phyloP scores from a whole-genome alignment of 1,139 yeast genomes.

The Meyerozyma athensensis region DNA sequence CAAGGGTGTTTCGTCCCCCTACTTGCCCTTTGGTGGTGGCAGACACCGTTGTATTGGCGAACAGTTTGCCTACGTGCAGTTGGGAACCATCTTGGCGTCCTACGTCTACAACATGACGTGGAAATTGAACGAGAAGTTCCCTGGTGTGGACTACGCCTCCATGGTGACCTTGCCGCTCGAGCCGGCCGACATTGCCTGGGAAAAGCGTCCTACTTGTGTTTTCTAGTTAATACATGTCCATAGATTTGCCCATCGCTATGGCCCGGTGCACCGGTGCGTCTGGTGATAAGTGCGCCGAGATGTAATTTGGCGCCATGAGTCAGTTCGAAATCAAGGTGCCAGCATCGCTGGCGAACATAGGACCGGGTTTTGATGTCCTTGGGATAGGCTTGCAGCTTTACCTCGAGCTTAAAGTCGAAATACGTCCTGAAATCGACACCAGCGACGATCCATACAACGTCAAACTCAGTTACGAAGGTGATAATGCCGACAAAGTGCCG shows the following conservation, averaged over 20 bases:
- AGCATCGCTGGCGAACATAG: constrained; percentile 96
- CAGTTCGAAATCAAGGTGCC: constrained; percentile 63
- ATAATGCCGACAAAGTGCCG: constrained; percentile 78
- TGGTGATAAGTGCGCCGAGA: too few species aligned
- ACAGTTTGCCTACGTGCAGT: constrained; percentile 93
- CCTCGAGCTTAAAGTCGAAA: constrained; percentile 61
- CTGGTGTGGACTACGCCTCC: constrained; percentile 78
- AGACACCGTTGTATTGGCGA: constrained; percentile 99
- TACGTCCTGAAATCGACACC: constrained; percentile 53
- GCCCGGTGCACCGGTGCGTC: too few species aligned
- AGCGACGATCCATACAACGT: constrained; percentile 66
- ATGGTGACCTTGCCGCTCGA: constrained; percentile 89
- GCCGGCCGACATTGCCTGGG: constrained; percentile 81
- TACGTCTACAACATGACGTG: constrained; percentile 75
- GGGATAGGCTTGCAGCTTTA: constrained; percentile 82
- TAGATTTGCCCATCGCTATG: neutral
- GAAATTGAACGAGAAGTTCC: constrained; percentile 59
- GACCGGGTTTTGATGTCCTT: constrained; percentile 96
- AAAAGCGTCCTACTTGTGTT: constrained; percentile 45
- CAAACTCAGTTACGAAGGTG: constrained; percentile 63
- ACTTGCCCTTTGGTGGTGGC: constrained; percentile 98
- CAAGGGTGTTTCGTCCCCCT: constrained; percentile 93
- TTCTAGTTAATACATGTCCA: constrained; percentile 11
- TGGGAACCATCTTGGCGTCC: constrained; percentile 78
- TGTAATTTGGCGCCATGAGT: neutral